phyloP scores from a whole-genome alignment of 805 yeast genomes.

The Ogataea glucozyma region DNA sequence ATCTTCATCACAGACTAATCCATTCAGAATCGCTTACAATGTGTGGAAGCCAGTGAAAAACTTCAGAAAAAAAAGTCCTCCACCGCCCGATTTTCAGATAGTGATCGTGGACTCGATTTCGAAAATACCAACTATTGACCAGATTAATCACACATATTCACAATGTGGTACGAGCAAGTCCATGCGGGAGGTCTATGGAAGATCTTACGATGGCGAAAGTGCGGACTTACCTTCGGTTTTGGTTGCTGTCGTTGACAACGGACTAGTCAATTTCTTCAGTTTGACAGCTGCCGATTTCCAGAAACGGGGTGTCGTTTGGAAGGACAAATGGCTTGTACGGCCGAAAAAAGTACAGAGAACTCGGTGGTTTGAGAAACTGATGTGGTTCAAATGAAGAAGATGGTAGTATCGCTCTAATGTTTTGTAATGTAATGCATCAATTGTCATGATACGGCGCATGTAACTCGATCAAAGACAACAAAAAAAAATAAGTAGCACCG shows the following conservation, averaged over 20 bases:
- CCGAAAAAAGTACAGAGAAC: conserved; percentile 2
- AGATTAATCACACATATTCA: conserved; percentile 41
- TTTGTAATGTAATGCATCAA: too few species aligned
- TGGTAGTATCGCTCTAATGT: not conserved
- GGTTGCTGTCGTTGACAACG: conserved; percentile 73
- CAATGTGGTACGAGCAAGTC: conserved; percentile 17
- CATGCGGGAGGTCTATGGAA: conserved; percentile 11
- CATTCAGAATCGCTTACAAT: conserved; percentile 47
- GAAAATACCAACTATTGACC: conserved; percentile 48
- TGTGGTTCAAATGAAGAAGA: not conserved
- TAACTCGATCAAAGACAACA: conserved; percentile 1
- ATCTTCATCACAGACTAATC: too few species aligned
- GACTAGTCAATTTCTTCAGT: conserved; percentile 67
- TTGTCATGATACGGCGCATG: too few species aligned
- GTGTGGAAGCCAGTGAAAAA: conserved; percentile 83
- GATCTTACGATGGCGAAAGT: conserved; percentile 32
- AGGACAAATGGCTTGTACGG: conserved; percentile 17
- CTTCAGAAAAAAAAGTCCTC: conserved; percentile 71
- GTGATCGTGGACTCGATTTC: conserved; percentile 52
- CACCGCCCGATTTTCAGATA: conserved; percentile 73
- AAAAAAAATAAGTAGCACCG: conserved; percentile 67
- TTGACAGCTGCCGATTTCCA: conserved; percentile 52
- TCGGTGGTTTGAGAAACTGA: not conserved
- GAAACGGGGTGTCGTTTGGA: conserved; percentile 31
- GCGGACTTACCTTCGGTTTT: conserved; percentile 54